These are phyloP conservation scores for Wickerhamiella galacta DNA, from an alignment of 805 yeast species.

Conservation along the genomic window DNA sequence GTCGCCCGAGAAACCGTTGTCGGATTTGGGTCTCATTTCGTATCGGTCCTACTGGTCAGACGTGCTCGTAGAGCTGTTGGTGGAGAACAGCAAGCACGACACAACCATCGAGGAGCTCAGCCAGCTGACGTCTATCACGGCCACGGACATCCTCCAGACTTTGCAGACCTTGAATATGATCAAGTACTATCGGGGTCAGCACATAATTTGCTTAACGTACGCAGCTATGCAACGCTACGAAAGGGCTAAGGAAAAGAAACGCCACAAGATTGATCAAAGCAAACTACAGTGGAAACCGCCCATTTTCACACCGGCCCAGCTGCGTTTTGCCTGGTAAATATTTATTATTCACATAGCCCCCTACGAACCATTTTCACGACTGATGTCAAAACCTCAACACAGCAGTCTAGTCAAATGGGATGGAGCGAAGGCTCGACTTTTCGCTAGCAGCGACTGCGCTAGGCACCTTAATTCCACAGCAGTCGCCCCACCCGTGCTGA, in stretches of 20 bases:
- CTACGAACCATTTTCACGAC: neutral
- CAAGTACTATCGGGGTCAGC: conserved; percentile 89
- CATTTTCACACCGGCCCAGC: conserved; percentile 79
- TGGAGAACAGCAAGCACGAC: conserved; percentile 39
- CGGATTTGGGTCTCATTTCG: conserved; percentile 83
- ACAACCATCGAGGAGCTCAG: conserved; percentile 85
- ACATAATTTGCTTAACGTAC: conserved; percentile 71
- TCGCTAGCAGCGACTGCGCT: conserved; percentile 80
- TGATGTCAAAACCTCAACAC: neutral
- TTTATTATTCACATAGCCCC: neutral
- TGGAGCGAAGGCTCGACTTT: conserved; percentile 1
- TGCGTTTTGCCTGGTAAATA: conserved; percentile 79
- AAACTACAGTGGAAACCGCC: conserved; percentile 88
- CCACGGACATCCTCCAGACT: conserved; percentile 87
- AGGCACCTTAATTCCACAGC: conserved; percentile 93
- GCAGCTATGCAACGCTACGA: conserved; percentile 66
- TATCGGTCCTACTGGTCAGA: conserved; percentile 97
- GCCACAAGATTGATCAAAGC: conserved; percentile 57
- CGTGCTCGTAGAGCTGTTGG: conserved; percentile 54
- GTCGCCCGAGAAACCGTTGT: conserved; percentile 92
- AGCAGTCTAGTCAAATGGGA: conserved; percentile 17
- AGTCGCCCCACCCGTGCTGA: conserved; percentile 76
- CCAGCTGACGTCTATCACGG: conserved; percentile 78
- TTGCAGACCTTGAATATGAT: conserved; percentile 80
- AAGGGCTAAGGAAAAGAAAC: conserved; percentile 47